Evolutionary conservation across 192 early-diverging fungal genomes (phyloP).

Genomic region (Entophlyctis luteolus): DNA sequence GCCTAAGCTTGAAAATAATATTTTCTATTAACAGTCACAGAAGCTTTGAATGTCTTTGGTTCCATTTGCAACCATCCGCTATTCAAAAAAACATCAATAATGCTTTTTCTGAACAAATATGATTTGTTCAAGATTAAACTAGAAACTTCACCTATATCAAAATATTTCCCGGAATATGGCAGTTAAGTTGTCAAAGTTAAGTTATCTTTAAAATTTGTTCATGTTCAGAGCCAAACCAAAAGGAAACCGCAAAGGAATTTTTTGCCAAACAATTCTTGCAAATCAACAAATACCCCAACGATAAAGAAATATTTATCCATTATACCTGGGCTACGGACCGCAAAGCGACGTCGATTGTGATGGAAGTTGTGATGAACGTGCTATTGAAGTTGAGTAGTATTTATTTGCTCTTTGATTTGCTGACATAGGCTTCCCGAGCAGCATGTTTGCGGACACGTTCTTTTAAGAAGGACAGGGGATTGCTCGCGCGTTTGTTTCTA

Average conservation of each 20-base stretch:
- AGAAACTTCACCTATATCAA: conserved; percentile 31
- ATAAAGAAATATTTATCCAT: conserved; percentile 53
- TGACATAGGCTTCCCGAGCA: too few relatives aligned
- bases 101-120: conserved; percentile 64
- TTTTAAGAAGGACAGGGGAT: too few relatives aligned
- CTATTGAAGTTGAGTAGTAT: neutral
- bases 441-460: too few relatives aligned
- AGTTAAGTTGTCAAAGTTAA: conserved; percentile 28
- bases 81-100: conserved; percentile 46
- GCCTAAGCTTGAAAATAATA: neutral
- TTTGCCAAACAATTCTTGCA: conserved; percentile 36
- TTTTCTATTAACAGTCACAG: conserved; percentile 44
- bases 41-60: conserved; percentile 34
- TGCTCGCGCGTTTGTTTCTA: too few relatives aligned
- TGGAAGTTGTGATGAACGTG: neutral
- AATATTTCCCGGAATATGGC: conserved; percentile 52
- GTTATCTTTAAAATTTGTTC: too few relatives aligned
- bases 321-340: conserved; percentile 58
- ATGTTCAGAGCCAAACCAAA: conserved; percentile 46
- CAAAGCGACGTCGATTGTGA: neutral
- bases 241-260: conserved; percentile 41
- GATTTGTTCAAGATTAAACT: conserved; percentile 59
- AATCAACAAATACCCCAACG: conserved; percentile 38
- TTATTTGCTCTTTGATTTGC: neutral
- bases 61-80: conserved; percentile 40